Conservation (phyloP, 208 protist species). For the Sergeia podlipaevii region DNA sequence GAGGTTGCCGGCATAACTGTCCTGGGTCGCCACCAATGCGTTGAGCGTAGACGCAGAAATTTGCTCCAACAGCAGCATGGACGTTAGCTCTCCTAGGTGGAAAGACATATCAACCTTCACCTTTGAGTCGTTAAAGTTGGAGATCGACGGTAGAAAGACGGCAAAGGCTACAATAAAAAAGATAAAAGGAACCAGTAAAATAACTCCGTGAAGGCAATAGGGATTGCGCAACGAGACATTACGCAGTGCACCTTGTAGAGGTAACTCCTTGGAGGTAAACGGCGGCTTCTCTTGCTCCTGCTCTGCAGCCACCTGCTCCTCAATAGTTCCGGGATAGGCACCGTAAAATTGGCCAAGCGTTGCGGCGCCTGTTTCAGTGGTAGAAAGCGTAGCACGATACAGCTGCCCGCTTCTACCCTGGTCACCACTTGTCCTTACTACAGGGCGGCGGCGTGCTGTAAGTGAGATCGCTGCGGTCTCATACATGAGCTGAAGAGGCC, state of each 20-base stretch:
- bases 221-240: slow-evolving; percentile 1
- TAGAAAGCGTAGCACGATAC: too few relatives aligned
- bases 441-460: too few relatives aligned
- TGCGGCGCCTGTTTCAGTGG: too few relatives aligned
- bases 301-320: slow-evolving; percentile 3
- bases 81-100: not conserved
- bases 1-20: not conserved
- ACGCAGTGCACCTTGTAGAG: not conserved
- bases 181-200: slow-evolving; percentile 6
- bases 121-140: not conserved
- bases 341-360: slow-evolving; percentile 1
- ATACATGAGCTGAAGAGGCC: too few relatives aligned
- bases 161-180: slow-evolving; percentile 9
- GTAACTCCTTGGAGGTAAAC: not conserved
- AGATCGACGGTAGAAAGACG: not conserved
- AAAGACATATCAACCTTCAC: not conserved
- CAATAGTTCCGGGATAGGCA: not conserved
- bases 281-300: slow-evolving; percentile 6
- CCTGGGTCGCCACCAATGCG: not conserved
- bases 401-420: too few relatives aligned
- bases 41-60: not conserved
- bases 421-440: too few relatives aligned
- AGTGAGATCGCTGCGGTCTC: too few relatives aligned
- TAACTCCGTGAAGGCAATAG: not conserved
- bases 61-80: slow-evolving; percentile 6